These are phyloP conservation scores for Allomyces macrogynus DNA, from an alignment of 192 early-diverging fungal species.

Conservation along the genomic window DNA sequence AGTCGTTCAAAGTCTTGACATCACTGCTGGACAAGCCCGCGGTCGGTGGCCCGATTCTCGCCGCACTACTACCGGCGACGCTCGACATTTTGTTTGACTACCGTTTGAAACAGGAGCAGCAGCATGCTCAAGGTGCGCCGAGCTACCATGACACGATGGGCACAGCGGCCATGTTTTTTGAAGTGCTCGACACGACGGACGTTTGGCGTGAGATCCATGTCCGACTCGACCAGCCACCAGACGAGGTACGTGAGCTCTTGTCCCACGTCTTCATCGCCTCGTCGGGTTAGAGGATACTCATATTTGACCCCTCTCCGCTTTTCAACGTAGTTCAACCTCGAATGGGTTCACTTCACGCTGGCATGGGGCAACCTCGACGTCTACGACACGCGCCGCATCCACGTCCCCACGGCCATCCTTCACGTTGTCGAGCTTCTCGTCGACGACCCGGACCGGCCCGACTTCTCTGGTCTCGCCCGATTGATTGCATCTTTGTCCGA, in stretches of 20 bases:
- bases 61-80: constrained; percentile 33
- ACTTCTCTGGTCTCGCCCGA: no score
- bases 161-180: constrained; percentile 72
- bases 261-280: neutral
- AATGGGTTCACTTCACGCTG: constrained; percentile 51
- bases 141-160: no score
- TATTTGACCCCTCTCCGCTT: constrained; percentile 6
- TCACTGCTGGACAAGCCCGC: constrained; percentile 67
- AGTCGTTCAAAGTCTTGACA: constrained; percentile 59
- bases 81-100: neutral
- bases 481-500: no score
- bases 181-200: constrained; percentile 69
- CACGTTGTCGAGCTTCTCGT: no score
- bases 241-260: no score
- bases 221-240: neutral
- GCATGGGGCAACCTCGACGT: constrained; percentile 54
- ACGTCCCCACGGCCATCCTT: constrained; percentile 55
- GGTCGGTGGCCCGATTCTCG: constrained; percentile 56
- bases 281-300: neutral
- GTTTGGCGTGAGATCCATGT: constrained; percentile 49
- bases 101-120: constrained; percentile 33
- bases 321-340: constrained; percentile 6
- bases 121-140: no score
- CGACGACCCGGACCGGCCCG: no score
- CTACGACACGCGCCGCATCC: constrained; percentile 61